Conservation (phyloP, 129 eudicot species). For the Chrysanthemum seticuspe region DNA sequence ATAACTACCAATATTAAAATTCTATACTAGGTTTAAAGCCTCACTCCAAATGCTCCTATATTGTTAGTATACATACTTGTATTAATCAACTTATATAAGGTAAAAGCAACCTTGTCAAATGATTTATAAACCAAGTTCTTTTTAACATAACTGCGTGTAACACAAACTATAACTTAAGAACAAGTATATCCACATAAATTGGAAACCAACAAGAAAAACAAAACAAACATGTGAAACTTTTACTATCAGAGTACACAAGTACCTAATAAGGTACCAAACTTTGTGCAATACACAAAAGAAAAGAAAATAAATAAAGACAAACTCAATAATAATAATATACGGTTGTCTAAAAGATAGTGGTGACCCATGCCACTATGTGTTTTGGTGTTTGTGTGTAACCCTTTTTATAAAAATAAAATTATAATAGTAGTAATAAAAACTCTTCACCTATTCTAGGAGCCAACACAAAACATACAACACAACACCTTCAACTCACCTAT, state of each 20-base stretch:
- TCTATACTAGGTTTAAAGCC: too few species aligned
- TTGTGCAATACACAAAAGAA: conserved; percentile 5
- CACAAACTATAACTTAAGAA: too few species aligned
- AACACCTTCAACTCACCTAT: conserved; percentile 20
- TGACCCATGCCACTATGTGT: conserved; percentile 22
- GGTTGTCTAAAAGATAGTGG: conserved; percentile 1
- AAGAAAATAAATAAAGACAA: background rate
- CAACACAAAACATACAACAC: conserved; percentile 23
- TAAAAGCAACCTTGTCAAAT: too few species aligned
- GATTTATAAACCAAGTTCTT: too few species aligned
- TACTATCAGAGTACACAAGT: conserved; percentile 21
- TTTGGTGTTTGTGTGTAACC: background rate
- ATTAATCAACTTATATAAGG: too few species aligned
- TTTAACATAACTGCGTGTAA: too few species aligned
- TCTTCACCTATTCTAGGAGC: conserved; percentile 40
- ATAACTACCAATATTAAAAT: too few species aligned
- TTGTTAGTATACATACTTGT: too few species aligned
- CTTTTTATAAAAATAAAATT: background rate
- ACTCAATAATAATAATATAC: background rate
- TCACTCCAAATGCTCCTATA: too few species aligned
- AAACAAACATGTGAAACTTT: conserved; percentile 5
- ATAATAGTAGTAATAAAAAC: conserved; percentile 1
- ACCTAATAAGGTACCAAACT: conserved; percentile 19
- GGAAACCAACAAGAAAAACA: background rate
- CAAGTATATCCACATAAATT: background rate